A percentile compares a stretch with the other conserved stretches of the same genome.
Evolutionary conservation across 2,329 filamentous ascomycete genomes (phyloP).

Genomic region (Alternaria angustiovoidea): DNA sequence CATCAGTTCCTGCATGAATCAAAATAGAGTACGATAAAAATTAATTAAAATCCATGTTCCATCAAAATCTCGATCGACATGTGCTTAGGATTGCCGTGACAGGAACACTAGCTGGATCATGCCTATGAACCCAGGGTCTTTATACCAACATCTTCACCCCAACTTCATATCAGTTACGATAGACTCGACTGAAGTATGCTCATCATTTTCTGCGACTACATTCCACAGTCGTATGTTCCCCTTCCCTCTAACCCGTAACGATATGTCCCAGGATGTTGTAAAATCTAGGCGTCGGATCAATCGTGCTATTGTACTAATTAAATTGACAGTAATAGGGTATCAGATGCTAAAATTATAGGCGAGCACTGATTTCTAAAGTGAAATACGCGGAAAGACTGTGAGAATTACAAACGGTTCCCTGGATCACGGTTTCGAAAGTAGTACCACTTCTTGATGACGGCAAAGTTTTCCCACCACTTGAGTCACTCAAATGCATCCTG

Average conservation of each 20-base stretch:
- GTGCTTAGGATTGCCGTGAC: neutral
- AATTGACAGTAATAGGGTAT: too few relatives aligned
- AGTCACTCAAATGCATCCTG: neutral
- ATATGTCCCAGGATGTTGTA: neutral
- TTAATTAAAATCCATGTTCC: slow-evolving; percentile 19
- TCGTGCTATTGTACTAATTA: neutral
- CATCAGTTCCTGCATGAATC: neutral
- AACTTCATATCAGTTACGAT: neutral
- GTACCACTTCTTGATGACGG: neutral
- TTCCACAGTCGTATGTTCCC: neutral
- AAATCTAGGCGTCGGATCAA: neutral
- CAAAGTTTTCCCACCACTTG: neutral
- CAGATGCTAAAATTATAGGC: neutral
- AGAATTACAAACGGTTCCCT: neutral
- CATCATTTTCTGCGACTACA: neutral
- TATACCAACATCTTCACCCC: neutral
- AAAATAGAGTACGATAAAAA: slow-evolving; percentile 11
- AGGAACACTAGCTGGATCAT: neutral
- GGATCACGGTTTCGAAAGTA: neutral
- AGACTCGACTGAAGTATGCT: neutral
- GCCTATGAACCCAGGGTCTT: neutral
- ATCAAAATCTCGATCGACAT: neutral
- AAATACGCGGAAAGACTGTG: neutral
- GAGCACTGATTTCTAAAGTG: neutral
- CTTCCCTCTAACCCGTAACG: neutral